A percentile compares a stretch with the other conserved stretches of the same genome.
Conservation (phyloP, 106 monocot genomes). For the Acanthochlamys bracteata region DNA sequence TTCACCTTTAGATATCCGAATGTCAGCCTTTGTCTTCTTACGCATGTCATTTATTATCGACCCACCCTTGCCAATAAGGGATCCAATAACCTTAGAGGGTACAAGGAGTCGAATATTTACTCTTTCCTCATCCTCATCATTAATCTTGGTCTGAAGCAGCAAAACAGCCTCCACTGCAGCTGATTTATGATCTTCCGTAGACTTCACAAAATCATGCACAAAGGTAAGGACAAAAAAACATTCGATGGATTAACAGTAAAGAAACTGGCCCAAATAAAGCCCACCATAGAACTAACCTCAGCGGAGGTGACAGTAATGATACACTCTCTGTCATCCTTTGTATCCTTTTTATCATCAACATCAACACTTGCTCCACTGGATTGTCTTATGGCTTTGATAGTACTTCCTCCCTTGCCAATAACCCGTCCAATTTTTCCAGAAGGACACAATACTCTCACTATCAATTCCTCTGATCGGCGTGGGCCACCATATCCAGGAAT, state of each 20-base stretch:
- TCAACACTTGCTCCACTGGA: constrained; percentile 72
- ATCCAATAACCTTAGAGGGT: constrained; percentile 76
- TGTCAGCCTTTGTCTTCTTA: constrained; percentile 72
- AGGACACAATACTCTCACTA: constrained; percentile 71
- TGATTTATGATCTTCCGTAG: constrained; percentile 61
- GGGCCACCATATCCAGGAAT: constrained; percentile 41
- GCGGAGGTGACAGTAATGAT: constrained; percentile 66
- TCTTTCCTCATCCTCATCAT: constrained; percentile 62
- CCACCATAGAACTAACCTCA: constrained; percentile 35
- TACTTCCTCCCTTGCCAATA: constrained; percentile 84
- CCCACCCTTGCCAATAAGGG: constrained; percentile 88
- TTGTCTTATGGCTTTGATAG: constrained; percentile 72
- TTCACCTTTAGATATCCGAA: constrained; percentile 80
- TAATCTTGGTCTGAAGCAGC: constrained; percentile 79
- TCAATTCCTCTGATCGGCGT: constrained; percentile 49
- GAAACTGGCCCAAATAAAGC: no score
- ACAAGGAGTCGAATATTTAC: constrained; percentile 69
- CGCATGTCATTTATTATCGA: constrained; percentile 87
- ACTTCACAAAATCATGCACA: constrained; percentile 27
- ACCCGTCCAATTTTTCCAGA: constrained; percentile 84
- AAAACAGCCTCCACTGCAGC: constrained; percentile 82
- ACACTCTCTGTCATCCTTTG: constrained; percentile 62
- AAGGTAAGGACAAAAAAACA: constrained; percentile 1
- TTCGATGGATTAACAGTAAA: neutral
- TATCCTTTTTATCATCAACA: constrained; percentile 90